Percentiles rank a stretch among this genome's conserved stretches.
These are phyloP conservation scores for Melastoma candidum DNA, from an alignment of 441 rosid genomes.

Conservation along the genomic window DNA sequence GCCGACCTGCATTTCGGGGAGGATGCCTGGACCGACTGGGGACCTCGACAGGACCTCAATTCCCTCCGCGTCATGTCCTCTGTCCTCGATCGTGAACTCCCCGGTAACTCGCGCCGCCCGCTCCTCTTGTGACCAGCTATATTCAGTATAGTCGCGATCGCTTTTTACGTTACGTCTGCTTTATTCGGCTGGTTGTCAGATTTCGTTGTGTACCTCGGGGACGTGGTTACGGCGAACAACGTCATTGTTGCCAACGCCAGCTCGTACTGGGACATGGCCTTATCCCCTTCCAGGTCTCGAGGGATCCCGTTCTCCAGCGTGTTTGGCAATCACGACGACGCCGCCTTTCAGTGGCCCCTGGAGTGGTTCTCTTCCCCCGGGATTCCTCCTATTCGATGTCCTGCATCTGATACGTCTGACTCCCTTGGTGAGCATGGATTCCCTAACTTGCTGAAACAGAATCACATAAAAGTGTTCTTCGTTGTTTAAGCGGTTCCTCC, in stretches of 20 bases:
- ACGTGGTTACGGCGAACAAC: conserved; percentile 76
- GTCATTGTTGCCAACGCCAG: conserved; percentile 58
- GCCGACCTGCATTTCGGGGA: conserved; percentile 84
- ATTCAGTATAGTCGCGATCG: no score
- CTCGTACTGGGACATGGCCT: conserved; percentile 66
- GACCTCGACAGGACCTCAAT: conserved; percentile 56
- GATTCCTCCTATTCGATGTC: conserved; percentile 50
- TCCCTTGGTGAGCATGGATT: conserved; percentile 20
- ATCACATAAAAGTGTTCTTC: no score
- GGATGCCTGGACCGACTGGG: conserved; percentile 69
- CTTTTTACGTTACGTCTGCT: neutral
- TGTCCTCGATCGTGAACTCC: conserved; percentile 48
- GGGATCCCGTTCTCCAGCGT: conserved; percentile 64
- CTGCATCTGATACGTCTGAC: conserved; percentile 22
- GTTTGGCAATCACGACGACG: conserved; percentile 87
- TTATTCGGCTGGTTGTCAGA: conserved; percentile 29
- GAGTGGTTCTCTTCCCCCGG: conserved; percentile 74
- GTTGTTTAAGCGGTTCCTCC: no score
- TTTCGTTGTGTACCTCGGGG: conserved; percentile 82
- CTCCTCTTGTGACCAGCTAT: no score
- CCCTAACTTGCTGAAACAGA: no score
- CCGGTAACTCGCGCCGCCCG: conserved; percentile 23
- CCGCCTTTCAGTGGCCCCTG: conserved; percentile 63
- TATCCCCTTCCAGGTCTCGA: conserved; percentile 57
- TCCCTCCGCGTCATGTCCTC: conserved; percentile 50